These are phyloP conservation scores for Solanum hybrid DNA, from an alignment of 305 asterid genomes.

Conservation along the genomic window DNA sequence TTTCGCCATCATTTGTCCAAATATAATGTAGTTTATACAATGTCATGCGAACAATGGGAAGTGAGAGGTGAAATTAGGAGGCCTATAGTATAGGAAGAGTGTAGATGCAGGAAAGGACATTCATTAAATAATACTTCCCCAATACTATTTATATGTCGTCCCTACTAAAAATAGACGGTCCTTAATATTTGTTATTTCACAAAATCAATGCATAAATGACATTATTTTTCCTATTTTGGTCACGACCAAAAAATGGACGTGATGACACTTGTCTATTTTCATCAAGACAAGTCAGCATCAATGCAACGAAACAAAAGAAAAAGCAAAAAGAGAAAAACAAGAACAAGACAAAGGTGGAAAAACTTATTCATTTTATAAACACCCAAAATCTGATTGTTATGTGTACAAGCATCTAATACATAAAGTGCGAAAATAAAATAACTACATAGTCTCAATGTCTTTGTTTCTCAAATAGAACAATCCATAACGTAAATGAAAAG, in stretches of 20 bases:
- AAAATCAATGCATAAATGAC: background rate
- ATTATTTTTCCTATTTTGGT: background rate
- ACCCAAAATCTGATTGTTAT: background rate
- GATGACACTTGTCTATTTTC: background rate
- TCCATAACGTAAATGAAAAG: background rate
- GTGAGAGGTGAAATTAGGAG: background rate
- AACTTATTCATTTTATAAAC: background rate
- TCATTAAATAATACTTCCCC: background rate
- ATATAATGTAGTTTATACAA: background rate
- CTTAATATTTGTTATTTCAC: background rate
- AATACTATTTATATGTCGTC: background rate
- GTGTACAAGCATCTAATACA: background rate
- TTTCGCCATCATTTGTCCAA: too few relatives aligned
- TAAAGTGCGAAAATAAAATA: too few relatives aligned
- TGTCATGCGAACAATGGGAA: background rate
- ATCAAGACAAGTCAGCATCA: background rate
- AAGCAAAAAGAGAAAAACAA: too few relatives aligned
- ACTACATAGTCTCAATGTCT: background rate
- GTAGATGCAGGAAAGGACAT: background rate
- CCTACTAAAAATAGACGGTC: background rate
- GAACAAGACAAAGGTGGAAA: background rate
- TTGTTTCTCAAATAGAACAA: background rate
- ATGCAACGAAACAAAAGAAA: too few relatives aligned
- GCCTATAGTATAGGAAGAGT: background rate
- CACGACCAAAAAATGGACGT: background rate